These are phyloP conservation scores for Parastagonospora avenae DNA, from an alignment of 2,329 filamentous ascomycete species.

Conservation along the genomic window DNA sequence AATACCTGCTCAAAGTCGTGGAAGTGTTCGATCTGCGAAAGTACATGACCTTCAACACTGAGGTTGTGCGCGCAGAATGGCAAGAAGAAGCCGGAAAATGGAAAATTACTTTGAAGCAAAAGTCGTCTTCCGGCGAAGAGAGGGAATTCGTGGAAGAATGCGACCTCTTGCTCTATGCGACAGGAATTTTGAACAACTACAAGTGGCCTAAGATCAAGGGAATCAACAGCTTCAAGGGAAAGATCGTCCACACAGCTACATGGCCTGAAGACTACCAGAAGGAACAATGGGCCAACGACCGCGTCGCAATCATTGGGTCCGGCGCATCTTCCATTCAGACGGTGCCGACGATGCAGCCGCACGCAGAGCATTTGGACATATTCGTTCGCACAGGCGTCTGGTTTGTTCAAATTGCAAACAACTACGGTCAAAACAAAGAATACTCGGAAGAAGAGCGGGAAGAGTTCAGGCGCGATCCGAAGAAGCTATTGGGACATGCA, in stretches of 20 bases:
- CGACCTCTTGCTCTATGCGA: constrained; percentile 52
- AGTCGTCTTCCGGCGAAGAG: constrained; percentile 35
- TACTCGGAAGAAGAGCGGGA: constrained; percentile 52
- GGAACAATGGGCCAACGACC: constrained; percentile 49
- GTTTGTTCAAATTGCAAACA: constrained; percentile 54
- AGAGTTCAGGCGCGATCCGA: constrained; percentile 50
- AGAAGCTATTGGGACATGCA: constrained; percentile 50
- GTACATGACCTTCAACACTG: constrained; percentile 59
- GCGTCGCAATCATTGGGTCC: constrained; percentile 53
- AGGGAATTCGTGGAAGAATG: constrained; percentile 52
- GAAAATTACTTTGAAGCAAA: constrained; percentile 56
- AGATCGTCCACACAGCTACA: constrained; percentile 50
- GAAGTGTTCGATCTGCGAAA: constrained; percentile 56
- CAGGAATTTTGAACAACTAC: constrained; percentile 51
- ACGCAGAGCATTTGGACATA: constrained; percentile 53
- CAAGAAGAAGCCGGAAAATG: constrained; percentile 56
- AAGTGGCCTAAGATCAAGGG: constrained; percentile 48
- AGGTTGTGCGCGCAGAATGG: constrained; percentile 56
- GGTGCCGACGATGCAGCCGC: constrained; percentile 54
- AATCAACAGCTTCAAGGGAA: constrained; percentile 54
- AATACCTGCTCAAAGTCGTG: constrained; percentile 56
- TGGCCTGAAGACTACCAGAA: constrained; percentile 55
- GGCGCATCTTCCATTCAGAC: constrained; percentile 54
- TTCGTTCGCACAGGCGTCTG: constrained; percentile 55
- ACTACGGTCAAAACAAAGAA: constrained; percentile 52